Evolutionary conservation across 1,139 yeast genomes (phyloP), one percentile per base, ranked within the genome.

Genomic region (Zygosaccharomyces pseudobailii): DNA sequence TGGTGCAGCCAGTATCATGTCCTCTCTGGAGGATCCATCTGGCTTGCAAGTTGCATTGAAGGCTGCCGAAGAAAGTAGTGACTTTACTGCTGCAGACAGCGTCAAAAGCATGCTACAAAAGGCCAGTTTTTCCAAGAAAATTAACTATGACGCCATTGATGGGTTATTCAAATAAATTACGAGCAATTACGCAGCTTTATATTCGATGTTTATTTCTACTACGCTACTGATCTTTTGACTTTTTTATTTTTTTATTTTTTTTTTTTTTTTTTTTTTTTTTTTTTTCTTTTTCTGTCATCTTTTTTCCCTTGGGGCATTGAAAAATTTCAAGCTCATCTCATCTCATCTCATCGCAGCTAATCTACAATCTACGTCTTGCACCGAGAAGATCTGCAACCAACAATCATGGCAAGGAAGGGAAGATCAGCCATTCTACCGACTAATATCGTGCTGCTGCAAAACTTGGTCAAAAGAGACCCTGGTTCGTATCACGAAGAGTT

Each of bases 401-500:
- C n/a, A 40, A 61, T 45, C 44, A 90, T 89, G 97, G 95, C 79
- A 36, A 87, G 84, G 70, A 78, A 82, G 66, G 84, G 88, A 71
- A 85, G 96, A 76, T 94, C 96, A 36, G 96, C 96, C 43, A 75
- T 88, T 47, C 73, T 90, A 63, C 97, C 97, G 19, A 87, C 90
- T 24, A 92, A 92, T 69, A 87, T 92, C 62, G 90, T 95, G 42
- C 71, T 90, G 52, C 72, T 92, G 54, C 98, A 94, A 70, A 92
- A 94, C 65, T 77, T 92, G 50, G 95, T 92, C 9, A 84, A 90
- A 62, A 76, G 97, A 58, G 98, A 92, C 64, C 97, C 98, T 3
- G 85, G 80, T 50, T 88, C 97, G 0, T 94, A 92, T 67, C 80
- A 81, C 54, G 98, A 94, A 67, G 99, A 92, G 68, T 92, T 92